Conservation (phyloP, 768 basidiomycete genomes). For the Serendipita sp. region DNA sequence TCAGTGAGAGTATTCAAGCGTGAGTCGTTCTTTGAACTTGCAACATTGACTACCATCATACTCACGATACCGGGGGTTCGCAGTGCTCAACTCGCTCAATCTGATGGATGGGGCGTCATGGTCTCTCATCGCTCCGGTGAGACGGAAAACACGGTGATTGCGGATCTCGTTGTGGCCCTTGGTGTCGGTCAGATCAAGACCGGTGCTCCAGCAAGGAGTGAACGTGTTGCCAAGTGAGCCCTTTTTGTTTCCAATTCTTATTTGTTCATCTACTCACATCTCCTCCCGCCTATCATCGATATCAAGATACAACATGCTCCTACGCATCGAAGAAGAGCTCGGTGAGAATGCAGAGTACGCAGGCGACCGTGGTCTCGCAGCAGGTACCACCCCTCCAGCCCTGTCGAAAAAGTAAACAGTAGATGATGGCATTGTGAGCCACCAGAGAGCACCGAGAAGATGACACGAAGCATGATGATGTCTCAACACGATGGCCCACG, state of each 20-base stretch:
- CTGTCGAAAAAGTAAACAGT: conserved; percentile 42
- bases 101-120: conserved; percentile 98
- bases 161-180: conserved; percentile 87
- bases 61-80: background rate
- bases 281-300: background rate
- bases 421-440: background rate
- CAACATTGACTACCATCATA: background rate
- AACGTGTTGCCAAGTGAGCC: conserved; percentile 77
- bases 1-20: conserved; percentile 98
- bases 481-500: too few relatives aligned
- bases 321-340: conserved; percentile 74
- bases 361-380: conserved; percentile 62
- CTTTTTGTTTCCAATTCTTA: background rate
- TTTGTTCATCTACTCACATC: background rate
- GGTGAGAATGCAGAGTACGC: conserved; percentile 53
- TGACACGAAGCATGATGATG: too few relatives aligned
- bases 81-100: conserved; percentile 89
- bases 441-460: too few relatives aligned
- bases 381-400: conserved; percentile 55
- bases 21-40: conserved; percentile 26
- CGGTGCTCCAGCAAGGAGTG: conserved; percentile 86
- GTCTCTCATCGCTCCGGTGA: conserved; percentile 97
- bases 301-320: conserved; percentile 47
- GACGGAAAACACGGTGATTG: conserved; percentile 94
- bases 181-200: conserved; percentile 95